Base-by-base conservation (phyloP, 1,284 basidiomycete genomes). In the Tilletia walkeri region DNA sequence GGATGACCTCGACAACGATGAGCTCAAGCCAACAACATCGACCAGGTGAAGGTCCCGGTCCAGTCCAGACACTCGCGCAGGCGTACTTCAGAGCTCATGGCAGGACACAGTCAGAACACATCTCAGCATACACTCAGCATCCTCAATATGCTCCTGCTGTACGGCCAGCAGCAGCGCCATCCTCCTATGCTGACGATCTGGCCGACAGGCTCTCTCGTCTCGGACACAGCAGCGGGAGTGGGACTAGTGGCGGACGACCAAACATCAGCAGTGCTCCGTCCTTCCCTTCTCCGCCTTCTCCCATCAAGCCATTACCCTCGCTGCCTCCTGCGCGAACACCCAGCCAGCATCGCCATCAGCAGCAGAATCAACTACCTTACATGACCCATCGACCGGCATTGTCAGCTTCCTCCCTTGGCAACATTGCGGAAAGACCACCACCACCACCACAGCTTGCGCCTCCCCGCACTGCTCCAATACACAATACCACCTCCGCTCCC, bases 311-410 rank as follows among this genome's bases (percentile, higher is more conserved):
- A 12, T 38, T 63, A 36, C 59, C 59, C 34, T 4, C 59, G 4
- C 59, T 63, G 34, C 59, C 59, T 3, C 59, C 34, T 5, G 59
- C 59, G 2, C 59, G 59, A 2, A 63, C 59, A n/a, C 59, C 59
- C 10, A 63, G 59, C 9, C 59, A 63, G 39, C 59, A 63, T 18
- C 59, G 59, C 9, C 59, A 63, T 20, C 59, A 63, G 59, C 59
- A 63, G 34, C 59, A 63, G 34, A 63, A 63, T 16, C 59, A 63
- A n/a, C 14, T 16, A 2, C 59, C 59, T 3, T 63, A 63, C 38
- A 14, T 18, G 12, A 14, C 59, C n/a, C 34, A 63, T 18, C 50
- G 16, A n/a, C 50, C 50, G n/a, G 59, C 34, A 39, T 63, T 38
- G 38, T 63, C 59, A 41, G 14, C 34, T 14, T 18, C 59, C 12